Base-by-base conservation (phyloP, 768 basidiomycete genomes). In the Russula lepida region DNA sequence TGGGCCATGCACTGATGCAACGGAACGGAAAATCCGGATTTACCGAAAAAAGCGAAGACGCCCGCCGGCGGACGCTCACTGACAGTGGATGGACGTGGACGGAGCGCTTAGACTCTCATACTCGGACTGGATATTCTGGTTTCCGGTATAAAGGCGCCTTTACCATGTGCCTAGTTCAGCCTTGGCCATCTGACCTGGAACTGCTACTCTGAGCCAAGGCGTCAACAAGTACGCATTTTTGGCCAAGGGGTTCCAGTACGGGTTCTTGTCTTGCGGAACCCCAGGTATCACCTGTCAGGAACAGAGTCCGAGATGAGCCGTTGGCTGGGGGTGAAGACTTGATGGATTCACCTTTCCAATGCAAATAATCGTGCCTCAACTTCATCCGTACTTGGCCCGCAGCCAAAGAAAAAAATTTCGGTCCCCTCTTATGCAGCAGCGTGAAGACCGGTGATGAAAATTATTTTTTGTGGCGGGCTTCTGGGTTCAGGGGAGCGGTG, bases 281-380 rank as follows among this genome's bases (percentile, higher is more conserved):
- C 35, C 25, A 39, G 39, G 21, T 25, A 43, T 58, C 57, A 58
- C 27, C 48, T 41, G 48, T 23, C 48, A 58, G 57, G 57, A 19
- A 58, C 56, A 41, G 46, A 15, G 25, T 17, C 25, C 43, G 30
- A 56, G 54, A 33, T 55, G 23, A 21, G 41, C 23, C n/a, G n/a
- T 33, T 2, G 6, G 15, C 17, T 30, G 28, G 28, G 39, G 19
- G 8, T 6, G 41, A n/a, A 11, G n/a, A n/a, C 9, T 44, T 44
- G 43, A 21, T 11, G 21, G 43, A n/a, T 47, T 47, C 46, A 23
- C 46, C 21, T 46, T 15, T 6, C 46, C 12, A 47, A 25, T 46
- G 3, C 46, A 15, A n/a, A 8, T 15, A 27, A 21, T 54, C 27
- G 39, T 25, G 23, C n/a, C 39, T 27, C 53, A 39, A 28, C 23